Conservation (phyloP, 495 filamentous ascomycete species). For the Evernia prunastri region DNA sequence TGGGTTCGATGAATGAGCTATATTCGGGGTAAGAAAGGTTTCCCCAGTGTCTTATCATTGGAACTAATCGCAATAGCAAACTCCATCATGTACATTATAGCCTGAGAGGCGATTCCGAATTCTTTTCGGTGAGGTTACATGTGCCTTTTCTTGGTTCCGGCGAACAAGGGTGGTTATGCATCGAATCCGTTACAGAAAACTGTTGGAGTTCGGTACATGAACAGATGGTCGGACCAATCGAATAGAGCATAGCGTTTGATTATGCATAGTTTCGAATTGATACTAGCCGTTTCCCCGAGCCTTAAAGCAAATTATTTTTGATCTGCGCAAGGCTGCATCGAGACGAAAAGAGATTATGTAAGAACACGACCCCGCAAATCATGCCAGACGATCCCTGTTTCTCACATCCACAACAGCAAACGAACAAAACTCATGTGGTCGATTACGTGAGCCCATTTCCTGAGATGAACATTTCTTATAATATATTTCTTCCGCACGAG, state of each 20-base stretch:
- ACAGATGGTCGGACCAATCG: not conserved
- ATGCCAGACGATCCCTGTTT: slow-evolving; percentile 1
- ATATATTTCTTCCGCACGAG: slow-evolving; percentile 8
- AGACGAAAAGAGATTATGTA: slow-evolving; percentile 1
- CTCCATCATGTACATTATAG: too few relatives aligned
- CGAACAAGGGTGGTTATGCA: slow-evolving; percentile 2
- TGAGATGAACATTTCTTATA: slow-evolving; percentile 3
- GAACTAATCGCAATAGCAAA: too few relatives aligned
- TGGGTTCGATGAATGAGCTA: too few relatives aligned
- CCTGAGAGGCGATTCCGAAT: too few relatives aligned
- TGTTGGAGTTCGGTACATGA: slow-evolving; percentile 4
- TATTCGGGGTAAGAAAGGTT: too few relatives aligned
- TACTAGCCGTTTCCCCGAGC: slow-evolving; percentile 7
- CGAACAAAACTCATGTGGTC: slow-evolving; percentile 7
- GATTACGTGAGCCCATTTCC: slow-evolving; percentile 1
- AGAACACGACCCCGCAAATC: slow-evolving; percentile 5
- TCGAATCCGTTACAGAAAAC: not conserved
- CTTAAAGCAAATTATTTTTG: not conserved
- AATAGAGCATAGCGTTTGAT: slow-evolving; percentile 10
- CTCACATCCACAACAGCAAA: slow-evolving; percentile 9
- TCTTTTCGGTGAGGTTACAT: not conserved
- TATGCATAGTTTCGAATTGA: slow-evolving; percentile 8
- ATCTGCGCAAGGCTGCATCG: slow-evolving; percentile 4
- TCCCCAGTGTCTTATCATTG: too few relatives aligned
- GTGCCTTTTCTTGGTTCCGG: slow-evolving; percentile 5